Percentiles rank a stretch among this genome's conserved stretches.
Conservation (phyloP, 139 green algal genomes). For the Chlorella sp. region DNA sequence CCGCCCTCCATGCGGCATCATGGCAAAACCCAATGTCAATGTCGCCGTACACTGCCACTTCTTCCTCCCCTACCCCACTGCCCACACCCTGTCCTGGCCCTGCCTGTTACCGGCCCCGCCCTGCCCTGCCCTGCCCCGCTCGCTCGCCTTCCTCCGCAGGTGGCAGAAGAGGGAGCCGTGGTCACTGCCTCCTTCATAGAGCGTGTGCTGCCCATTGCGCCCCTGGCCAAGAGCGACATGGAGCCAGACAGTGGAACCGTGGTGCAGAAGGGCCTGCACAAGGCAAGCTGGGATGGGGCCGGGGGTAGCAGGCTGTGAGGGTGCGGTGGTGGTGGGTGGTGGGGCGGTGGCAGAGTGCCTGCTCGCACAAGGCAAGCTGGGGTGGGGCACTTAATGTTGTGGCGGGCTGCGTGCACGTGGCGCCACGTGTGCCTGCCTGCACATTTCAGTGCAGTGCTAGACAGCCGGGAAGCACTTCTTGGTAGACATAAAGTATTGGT, state of each 20-base stretch:
- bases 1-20: too few species aligned
- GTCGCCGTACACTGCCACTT: not conserved
- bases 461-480: too few species aligned
- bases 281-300: not conserved
- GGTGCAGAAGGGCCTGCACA: conserved; percentile 26
- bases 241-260: conserved; percentile 30
- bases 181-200: conserved; percentile 22
- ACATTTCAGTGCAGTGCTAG: too few species aligned
- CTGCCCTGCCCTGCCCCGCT: not conserved
- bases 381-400: too few species aligned
- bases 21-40: not conserved
- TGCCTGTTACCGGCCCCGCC: not conserved
- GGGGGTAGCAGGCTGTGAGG: not conserved
- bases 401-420: too few species aligned
- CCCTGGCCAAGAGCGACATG: conserved; percentile 38
- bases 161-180: conserved; percentile 41
- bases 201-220: conserved; percentile 43
- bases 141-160: not conserved
- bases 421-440: not conserved
- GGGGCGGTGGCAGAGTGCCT: too few species aligned
- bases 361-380: too few species aligned
- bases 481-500: too few species aligned
- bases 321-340: not conserved
- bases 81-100: not conserved
- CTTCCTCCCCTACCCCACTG: too few species aligned